phyloP scores from a whole-genome alignment of 192 early-diverging fungal genomes.

The Coemansia sp. region DNA sequence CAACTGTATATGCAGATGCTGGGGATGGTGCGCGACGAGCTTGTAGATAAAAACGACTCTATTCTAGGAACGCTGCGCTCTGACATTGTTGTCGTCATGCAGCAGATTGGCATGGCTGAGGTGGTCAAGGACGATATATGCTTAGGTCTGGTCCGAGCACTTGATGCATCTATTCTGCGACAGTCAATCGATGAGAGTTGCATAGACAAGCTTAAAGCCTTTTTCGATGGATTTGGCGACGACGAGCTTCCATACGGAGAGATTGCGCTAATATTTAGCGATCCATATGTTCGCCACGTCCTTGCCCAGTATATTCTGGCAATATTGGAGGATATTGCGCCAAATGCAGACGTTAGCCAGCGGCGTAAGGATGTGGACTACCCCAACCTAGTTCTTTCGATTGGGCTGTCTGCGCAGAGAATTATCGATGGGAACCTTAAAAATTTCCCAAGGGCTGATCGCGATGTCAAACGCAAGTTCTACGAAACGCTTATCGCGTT shows the following conservation, averaged over 20 bases:
- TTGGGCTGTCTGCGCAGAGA: constrained; percentile 30
- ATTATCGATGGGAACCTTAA: constrained; percentile 14
- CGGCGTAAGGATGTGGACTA: constrained; percentile 21
- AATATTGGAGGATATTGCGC: constrained; percentile 32
- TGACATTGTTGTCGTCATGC: constrained; percentile 41
- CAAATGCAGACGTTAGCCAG: constrained; percentile 22
- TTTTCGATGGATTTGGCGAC: constrained; percentile 33
- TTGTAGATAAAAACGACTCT: constrained; percentile 24
- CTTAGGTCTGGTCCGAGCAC: constrained; percentile 31
- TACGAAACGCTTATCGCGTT: constrained; percentile 15
- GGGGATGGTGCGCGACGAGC: constrained; percentile 34
- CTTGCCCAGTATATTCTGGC: constrained; percentile 32
- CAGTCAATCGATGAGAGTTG: constrained; percentile 32
- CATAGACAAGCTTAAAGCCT: constrained; percentile 26
- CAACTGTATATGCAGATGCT: constrained; percentile 42
- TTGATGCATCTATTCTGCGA: constrained; percentile 38
- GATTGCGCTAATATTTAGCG: constrained; percentile 45
- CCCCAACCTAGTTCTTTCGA: constrained; percentile 26
- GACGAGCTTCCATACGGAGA: constrained; percentile 38
- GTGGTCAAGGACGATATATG: constrained; percentile 34
- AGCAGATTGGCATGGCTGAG: constrained; percentile 20
- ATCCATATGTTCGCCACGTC: constrained; percentile 39
- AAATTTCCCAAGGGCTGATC: constrained; percentile 20
- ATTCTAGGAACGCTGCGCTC: constrained; percentile 34
- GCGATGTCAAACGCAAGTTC: constrained; percentile 16